Percentiles rank a stretch among this genome's conserved stretches.
phyloP scores from a whole-genome alignment of 768 basidiomycete species.

The Mycena amicta region DNA sequence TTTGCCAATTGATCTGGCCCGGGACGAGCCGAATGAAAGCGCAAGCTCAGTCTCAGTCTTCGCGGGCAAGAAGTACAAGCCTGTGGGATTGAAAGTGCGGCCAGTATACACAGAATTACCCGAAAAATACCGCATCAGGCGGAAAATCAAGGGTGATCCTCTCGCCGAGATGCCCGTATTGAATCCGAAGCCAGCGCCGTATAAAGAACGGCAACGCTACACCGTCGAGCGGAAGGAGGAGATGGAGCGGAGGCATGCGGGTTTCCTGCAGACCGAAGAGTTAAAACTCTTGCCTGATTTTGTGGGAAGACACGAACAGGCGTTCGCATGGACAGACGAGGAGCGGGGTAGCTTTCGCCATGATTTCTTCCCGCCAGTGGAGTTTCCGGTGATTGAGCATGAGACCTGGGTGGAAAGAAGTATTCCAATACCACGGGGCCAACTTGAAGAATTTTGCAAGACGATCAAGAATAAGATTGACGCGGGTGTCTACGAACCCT shows the following conservation, averaged over 20 bases:
- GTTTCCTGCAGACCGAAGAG: conserved; percentile 31
- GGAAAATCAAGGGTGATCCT: conserved; percentile 28
- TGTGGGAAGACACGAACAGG: conserved; percentile 23
- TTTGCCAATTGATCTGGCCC: not conserved
- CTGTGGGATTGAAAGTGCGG: conserved; percentile 16
- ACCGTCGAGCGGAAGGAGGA: conserved; percentile 21
- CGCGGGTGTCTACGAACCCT: conserved; percentile 15
- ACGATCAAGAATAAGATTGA: conserved; percentile 20
- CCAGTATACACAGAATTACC: conserved; percentile 22
- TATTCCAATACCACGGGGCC: conserved; percentile 22
- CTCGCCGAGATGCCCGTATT: conserved; percentile 20
- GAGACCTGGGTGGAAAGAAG: conserved; percentile 25
- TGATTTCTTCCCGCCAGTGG: conserved; percentile 8
- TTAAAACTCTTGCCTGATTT: conserved; percentile 26
- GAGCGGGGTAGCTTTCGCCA: conserved; percentile 2
- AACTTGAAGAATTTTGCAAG: conserved; percentile 17
- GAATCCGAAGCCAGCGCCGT: conserved; percentile 19
- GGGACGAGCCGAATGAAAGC: not conserved
- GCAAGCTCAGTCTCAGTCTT: not conserved
- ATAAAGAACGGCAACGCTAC: conserved; percentile 14
- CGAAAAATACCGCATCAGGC: conserved; percentile 19
- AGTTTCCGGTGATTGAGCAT: conserved; percentile 27
- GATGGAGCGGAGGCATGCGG: conserved; percentile 20
- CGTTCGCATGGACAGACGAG: conserved; percentile 3
- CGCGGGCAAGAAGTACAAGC: conserved; percentile 24